Conservation (phyloP, 345 rosid species). For the Linum lewisii region DNA sequence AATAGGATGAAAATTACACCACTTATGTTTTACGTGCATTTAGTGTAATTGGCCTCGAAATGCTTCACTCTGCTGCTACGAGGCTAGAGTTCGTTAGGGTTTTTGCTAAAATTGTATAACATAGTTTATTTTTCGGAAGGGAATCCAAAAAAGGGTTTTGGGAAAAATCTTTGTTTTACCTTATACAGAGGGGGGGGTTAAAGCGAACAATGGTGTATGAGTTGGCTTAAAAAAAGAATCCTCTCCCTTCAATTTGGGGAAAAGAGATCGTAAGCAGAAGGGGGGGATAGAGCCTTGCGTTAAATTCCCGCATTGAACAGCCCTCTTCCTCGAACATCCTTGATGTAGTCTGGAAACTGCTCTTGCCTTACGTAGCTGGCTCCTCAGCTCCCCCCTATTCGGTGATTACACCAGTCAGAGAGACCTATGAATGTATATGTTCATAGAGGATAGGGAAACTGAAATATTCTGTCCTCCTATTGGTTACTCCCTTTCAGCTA, state of each 20-base stretch:
- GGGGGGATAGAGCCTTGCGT: constrained; percentile 43
- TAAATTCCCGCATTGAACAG: constrained; percentile 83
- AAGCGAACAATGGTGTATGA: constrained; percentile 78
- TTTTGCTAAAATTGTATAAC: too few species aligned
- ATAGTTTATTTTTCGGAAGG: too few species aligned
- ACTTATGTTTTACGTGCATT: background rate
- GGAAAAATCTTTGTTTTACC: constrained; percentile 29
- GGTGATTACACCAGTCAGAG: constrained; percentile 35
- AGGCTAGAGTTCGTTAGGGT: too few species aligned
- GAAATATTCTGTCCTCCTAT: background rate
- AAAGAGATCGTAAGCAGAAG: constrained; percentile 90
- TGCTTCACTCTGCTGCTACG: too few species aligned
- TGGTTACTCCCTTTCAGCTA: constrained; percentile 49
- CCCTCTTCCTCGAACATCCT: constrained; percentile 93
- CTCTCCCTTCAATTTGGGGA: constrained; percentile 84
- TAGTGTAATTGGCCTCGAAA: background rate
- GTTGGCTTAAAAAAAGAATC: constrained; percentile 95
- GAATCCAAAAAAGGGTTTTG: background rate
- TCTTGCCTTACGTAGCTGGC: constrained; percentile 43
- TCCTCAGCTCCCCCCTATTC: constrained; percentile 53
- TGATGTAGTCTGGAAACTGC: constrained; percentile 55
- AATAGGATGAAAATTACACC: background rate
- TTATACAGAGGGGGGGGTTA: constrained; percentile 88
- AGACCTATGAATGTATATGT: background rate
- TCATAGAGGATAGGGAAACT: background rate